phyloP scores from a whole-genome alignment of 2,329 filamentous ascomycete genomes.

The Penicillium sp. region DNA sequence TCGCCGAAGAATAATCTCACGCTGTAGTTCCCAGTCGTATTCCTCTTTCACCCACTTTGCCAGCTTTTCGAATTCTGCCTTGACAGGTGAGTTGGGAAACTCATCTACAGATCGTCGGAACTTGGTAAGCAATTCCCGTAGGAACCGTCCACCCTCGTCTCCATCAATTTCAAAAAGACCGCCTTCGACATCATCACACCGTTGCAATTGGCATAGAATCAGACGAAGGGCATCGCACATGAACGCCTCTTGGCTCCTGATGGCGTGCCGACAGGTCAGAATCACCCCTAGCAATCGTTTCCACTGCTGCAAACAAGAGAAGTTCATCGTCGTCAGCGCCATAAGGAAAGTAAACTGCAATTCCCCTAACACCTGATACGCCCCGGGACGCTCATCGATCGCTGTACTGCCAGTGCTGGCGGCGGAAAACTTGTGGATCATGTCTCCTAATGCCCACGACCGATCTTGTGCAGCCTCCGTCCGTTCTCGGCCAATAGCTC shows the following conservation, averaged over 20 bases:
- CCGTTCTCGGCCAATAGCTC: slow-evolving; percentile 56
- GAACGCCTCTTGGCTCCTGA: slow-evolving; percentile 45
- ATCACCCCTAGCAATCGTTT: slow-evolving; percentile 53
- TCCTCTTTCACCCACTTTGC: slow-evolving; percentile 43
- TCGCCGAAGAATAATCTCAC: slow-evolving; percentile 49
- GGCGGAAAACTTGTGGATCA: slow-evolving; percentile 40
- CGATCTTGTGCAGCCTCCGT: slow-evolving; percentile 58
- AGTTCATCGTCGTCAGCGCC: slow-evolving; percentile 59
- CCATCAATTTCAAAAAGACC: slow-evolving; percentile 55
- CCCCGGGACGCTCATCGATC: slow-evolving; percentile 23
- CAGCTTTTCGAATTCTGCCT: slow-evolving; percentile 16
- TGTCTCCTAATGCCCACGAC: slow-evolving; percentile 54
- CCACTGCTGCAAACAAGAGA: slow-evolving; percentile 62
- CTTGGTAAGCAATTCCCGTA: slow-evolving; percentile 48
- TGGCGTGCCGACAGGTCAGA: slow-evolving; percentile 51
- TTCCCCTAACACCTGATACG: slow-evolving; percentile 49
- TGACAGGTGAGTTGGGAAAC: slow-evolving; percentile 29
- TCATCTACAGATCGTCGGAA: slow-evolving; percentile 51
- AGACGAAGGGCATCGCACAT: slow-evolving; percentile 49
- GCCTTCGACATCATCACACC: slow-evolving; percentile 55
- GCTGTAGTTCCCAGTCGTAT: slow-evolving; percentile 54
- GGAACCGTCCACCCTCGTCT: slow-evolving; percentile 48
- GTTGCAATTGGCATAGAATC: slow-evolving; percentile 49
- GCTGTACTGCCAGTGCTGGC: slow-evolving; percentile 27
- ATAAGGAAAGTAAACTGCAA: slow-evolving; percentile 59